phyloP scores from a whole-genome alignment of 345 rosid genomes.

The Salix brachista region DNA sequence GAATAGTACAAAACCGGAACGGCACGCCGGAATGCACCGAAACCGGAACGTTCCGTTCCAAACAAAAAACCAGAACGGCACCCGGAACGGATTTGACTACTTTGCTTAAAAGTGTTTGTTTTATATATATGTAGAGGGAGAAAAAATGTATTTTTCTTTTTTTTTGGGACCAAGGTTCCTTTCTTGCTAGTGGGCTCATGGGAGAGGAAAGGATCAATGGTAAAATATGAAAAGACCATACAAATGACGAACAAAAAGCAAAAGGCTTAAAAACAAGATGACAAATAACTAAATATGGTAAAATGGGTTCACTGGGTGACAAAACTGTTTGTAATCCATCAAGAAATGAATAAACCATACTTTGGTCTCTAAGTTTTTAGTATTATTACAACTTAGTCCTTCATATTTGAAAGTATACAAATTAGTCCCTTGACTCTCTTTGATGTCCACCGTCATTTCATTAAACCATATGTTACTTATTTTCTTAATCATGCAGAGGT shows the following conservation, averaged over 20 bases:
- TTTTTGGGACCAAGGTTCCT: not conserved
- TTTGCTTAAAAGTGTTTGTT: no score
- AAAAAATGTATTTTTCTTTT: not conserved
- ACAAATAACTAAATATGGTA: constrained; percentile 8
- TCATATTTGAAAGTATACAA: not conserved
- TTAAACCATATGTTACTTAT: not conserved
- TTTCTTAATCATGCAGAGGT: not conserved
- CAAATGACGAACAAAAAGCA: not conserved
- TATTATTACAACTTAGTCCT: not conserved
- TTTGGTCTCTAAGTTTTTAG: not conserved
- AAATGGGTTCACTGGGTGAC: constrained; percentile 33
- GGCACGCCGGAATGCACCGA: no score
- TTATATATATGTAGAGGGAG: no score
- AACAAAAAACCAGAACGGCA: no score
- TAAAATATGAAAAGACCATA: not conserved
- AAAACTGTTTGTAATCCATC: not conserved
- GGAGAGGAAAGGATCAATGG: not conserved
- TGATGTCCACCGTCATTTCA: not conserved
- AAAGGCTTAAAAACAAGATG: not conserved
- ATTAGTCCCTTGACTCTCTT: not conserved
- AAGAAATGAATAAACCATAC: not conserved
- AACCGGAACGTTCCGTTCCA: no score
- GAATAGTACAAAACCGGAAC: no score
- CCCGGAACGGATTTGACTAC: no score
- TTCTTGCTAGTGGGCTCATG: not conserved